A percentile compares a stretch with the other conserved stretches of the same genome.
Conservation (phyloP, 495 filamentous ascomycete species). For the Annulohypoxylon nitens region DNA sequence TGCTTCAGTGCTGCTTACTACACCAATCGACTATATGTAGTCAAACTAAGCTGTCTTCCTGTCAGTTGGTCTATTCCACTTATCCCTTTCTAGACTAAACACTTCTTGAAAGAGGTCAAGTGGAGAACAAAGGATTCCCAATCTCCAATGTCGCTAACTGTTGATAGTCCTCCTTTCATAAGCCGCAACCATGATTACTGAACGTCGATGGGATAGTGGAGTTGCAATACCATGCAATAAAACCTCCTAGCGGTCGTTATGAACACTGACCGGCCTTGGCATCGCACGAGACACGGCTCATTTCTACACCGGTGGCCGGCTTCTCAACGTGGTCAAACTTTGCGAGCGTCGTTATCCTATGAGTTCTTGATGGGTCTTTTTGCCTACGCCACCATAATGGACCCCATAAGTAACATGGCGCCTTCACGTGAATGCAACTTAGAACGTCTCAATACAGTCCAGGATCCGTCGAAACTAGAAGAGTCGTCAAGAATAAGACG, state of each 20-base stretch:
- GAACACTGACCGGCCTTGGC: conserved; percentile 6
- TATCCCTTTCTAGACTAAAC: conserved; percentile 29
- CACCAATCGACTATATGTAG: conserved; percentile 1
- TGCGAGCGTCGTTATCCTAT: conserved; percentile 7
- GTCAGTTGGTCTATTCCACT: conserved; percentile 10
- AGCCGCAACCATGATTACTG: conserved; percentile 1
- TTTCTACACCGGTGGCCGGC: conserved; percentile 2
- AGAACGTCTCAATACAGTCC: conserved; percentile 19
- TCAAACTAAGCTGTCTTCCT: conserved; percentile 3
- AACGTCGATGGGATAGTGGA: conserved; percentile 16
- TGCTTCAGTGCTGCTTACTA: conserved; percentile 6
- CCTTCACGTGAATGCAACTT: background rate
- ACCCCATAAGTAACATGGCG: background rate
- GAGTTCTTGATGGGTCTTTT: conserved; percentile 2
- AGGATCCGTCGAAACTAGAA: conserved; percentile 16
- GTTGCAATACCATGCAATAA: conserved; percentile 1
- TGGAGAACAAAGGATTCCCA: conserved; percentile 10
- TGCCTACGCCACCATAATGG: conserved; percentile 15
- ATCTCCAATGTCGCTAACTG: background rate
- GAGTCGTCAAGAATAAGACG: conserved; percentile 13
- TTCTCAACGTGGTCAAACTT: background rate
- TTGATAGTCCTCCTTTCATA: background rate
- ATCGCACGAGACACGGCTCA: conserved; percentile 15
- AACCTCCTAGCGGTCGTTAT: conserved; percentile 5
- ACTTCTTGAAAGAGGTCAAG: conserved; percentile 10